Conservation (phyloP, 148 eudicot genomes). For the Chenopodium album region DNA sequence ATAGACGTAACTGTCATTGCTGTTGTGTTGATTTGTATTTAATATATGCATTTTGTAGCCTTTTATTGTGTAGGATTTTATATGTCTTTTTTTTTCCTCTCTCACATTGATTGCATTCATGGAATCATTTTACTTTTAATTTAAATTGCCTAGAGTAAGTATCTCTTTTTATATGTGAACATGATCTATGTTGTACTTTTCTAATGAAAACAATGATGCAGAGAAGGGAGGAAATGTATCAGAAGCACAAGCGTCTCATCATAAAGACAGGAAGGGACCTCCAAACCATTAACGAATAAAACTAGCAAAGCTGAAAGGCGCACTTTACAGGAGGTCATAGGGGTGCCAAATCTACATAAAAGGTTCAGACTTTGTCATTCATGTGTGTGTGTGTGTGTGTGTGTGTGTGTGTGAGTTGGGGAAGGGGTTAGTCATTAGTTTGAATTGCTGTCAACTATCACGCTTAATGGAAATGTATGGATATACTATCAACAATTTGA, state of each 20-base stretch:
- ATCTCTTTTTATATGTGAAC: neutral
- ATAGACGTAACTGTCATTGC: no score
- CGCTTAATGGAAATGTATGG: neutral
- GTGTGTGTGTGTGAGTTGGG: neutral
- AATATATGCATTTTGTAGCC: neutral
- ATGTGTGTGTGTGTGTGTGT: neutral
- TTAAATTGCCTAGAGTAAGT: slow-evolving; percentile 5
- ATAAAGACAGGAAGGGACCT: slow-evolving; percentile 29
- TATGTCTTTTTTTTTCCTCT: neutral
- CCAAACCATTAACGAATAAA: slow-evolving; percentile 64
- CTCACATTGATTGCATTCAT: neutral
- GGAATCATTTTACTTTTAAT: neutral
- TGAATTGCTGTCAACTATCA: neutral
- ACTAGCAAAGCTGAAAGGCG: slow-evolving; percentile 89
- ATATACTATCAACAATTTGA: no score
- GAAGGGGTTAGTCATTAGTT: neutral
- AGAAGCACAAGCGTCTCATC: slow-evolving; percentile 20
- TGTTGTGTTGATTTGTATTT: neutral
- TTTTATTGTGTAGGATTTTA: neutral
- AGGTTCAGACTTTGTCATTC: slow-evolving; percentile 35
- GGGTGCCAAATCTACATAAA: slow-evolving; percentile 76
- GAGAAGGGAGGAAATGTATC: slow-evolving; percentile 32
- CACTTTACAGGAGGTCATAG: slow-evolving; percentile 67
- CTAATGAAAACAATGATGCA: slow-evolving; percentile 33
- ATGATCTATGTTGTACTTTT: slow-evolving; percentile 1